Evolutionary conservation across 2,329 filamentous ascomycete genomes (phyloP).

Genomic region (Talaromyces verruculosus): DNA sequence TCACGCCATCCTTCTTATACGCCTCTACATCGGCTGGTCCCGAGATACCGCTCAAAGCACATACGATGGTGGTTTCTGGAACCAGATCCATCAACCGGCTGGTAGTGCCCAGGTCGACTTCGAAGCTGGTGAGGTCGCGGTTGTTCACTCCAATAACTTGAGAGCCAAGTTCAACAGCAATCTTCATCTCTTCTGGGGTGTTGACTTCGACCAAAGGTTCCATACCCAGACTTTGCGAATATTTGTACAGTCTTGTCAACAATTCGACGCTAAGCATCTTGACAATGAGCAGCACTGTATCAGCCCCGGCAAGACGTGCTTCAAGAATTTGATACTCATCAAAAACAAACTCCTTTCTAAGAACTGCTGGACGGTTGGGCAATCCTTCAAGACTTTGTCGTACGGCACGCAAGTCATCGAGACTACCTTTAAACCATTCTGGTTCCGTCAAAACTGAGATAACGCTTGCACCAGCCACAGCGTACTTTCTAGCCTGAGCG

Average conservation of each 20-base stretch:
- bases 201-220: conserved; percentile 97
- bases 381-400: conserved; percentile 86
- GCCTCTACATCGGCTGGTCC: conserved; percentile 82
- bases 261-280: conserved; percentile 87
- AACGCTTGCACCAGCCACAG: conserved; percentile 88
- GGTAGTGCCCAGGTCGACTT: conserved; percentile 91
- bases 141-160: conserved; percentile 98
- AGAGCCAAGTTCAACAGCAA: conserved; percentile 79
- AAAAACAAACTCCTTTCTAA: conserved; percentile 96
- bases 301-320: conserved; percentile 85
- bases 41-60: conserved; percentile 91
- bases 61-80: conserved; percentile 80
- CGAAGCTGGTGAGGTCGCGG: conserved; percentile 91
- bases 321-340: conserved; percentile 98
- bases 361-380: conserved; percentile 84
- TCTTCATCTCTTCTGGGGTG: conserved; percentile 86
- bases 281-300: conserved; percentile 92
- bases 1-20: conserved; percentile 85
- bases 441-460: conserved; percentile 99
- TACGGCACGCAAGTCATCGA: conserved; percentile 86
- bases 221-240: conserved; percentile 89
- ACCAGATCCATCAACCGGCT: conserved; percentile 85
- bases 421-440: conserved; percentile 98
- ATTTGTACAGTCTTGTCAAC: conserved; percentile 77
- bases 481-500: conserved; percentile 86